These are phyloP conservation scores for Moesziomyces globuligerus DNA, from an alignment of 1,284 basidiomycete genomes.

Conservation along the genomic window DNA sequence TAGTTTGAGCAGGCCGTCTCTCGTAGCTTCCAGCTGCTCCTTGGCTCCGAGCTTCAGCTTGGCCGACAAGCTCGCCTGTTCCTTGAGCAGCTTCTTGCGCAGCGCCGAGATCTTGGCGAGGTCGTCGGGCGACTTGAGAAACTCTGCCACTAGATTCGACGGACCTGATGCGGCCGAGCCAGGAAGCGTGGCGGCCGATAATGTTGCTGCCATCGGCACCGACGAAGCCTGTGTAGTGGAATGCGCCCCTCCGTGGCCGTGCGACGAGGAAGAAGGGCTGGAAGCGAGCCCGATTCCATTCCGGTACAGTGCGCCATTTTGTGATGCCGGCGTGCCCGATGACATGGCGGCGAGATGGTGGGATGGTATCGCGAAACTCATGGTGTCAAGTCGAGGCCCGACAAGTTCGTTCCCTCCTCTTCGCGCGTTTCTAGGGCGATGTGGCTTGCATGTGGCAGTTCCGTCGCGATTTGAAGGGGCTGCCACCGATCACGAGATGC, in stretches of 20 bases:
- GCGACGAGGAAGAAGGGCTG: slow-evolving; percentile 24
- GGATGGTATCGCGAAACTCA: background rate
- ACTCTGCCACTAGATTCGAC: slow-evolving; percentile 55
- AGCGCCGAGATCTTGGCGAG: slow-evolving; percentile 87
- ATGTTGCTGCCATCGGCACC: slow-evolving; percentile 18
- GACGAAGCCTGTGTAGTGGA: slow-evolving; percentile 10
- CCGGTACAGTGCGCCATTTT: slow-evolving; percentile 18
- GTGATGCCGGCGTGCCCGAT: slow-evolving; percentile 1
- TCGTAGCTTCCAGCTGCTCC: slow-evolving; percentile 89
- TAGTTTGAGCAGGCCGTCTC: slow-evolving; percentile 87
- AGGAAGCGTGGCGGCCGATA: slow-evolving; percentile 25
- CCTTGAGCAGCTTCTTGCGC: slow-evolving; percentile 93
- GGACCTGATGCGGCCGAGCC: slow-evolving; percentile 13
- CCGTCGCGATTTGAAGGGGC: too few species aligned
- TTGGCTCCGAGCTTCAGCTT: slow-evolving; percentile 91
- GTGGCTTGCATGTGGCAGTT: background rate
- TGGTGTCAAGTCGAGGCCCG: background rate
- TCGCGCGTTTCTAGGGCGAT: background rate
- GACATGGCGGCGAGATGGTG: slow-evolving; percentile 3
- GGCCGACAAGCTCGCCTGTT: slow-evolving; percentile 93
- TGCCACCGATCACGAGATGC: too few species aligned
- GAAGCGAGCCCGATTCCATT: slow-evolving; percentile 3
- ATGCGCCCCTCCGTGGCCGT: slow-evolving; percentile 21
- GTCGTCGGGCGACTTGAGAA: slow-evolving; percentile 80
- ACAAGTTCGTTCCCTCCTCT: background rate